Evolutionary conservation across 2,329 filamentous ascomycete genomes (phyloP).

Genomic region (Dichotomopilus funicola): DNA sequence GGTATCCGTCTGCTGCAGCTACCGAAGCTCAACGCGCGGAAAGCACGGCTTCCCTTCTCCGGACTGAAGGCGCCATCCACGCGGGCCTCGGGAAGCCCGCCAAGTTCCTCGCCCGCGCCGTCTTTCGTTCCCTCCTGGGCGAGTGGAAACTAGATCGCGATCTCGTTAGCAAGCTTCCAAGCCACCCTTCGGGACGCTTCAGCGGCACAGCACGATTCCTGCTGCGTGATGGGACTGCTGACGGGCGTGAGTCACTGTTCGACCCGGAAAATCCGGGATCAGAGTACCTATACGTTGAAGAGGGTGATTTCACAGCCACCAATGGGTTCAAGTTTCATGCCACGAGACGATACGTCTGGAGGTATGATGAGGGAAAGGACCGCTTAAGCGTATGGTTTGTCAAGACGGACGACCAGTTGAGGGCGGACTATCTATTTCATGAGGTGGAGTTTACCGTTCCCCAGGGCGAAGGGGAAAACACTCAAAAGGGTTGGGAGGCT

Average conservation of each 20-base stretch:
- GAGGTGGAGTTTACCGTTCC: conserved; percentile 55
- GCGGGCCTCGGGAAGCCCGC: conserved; percentile 36
- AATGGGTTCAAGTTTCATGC: conserved; percentile 53
- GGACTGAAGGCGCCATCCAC: conserved; percentile 38
- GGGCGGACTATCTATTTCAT: conserved; percentile 70
- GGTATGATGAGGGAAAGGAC: conserved; percentile 57
- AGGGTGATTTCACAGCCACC: conserved; percentile 56
- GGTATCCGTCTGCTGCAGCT: conserved; percentile 40
- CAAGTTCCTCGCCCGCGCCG: conserved; percentile 55
- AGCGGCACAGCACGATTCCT: conserved; percentile 59
- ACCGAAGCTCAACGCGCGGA: conserved; percentile 37
- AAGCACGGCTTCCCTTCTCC: conserved; percentile 38
- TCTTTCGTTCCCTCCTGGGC: conserved; percentile 66
- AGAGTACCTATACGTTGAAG: conserved; percentile 64
- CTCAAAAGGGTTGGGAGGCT: conserved; percentile 50
- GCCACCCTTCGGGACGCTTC: conserved; percentile 59
- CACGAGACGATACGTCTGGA: conserved; percentile 63
- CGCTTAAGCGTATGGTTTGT: conserved; percentile 67
- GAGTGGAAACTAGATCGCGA: conserved; percentile 58
- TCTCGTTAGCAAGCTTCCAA: conserved; percentile 46
- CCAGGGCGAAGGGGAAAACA: conserved; percentile 21
- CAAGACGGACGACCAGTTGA: conserved; percentile 52
- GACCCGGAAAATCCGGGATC: conserved; percentile 32
- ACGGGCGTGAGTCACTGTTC: conserved; percentile 38
- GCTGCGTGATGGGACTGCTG: conserved; percentile 51